A percentile compares a stretch with the other conserved stretches of the same genome.
phyloP scores from a whole-genome alignment of 139 green algal genomes.

The Chlamydomonas applanata region DNA sequence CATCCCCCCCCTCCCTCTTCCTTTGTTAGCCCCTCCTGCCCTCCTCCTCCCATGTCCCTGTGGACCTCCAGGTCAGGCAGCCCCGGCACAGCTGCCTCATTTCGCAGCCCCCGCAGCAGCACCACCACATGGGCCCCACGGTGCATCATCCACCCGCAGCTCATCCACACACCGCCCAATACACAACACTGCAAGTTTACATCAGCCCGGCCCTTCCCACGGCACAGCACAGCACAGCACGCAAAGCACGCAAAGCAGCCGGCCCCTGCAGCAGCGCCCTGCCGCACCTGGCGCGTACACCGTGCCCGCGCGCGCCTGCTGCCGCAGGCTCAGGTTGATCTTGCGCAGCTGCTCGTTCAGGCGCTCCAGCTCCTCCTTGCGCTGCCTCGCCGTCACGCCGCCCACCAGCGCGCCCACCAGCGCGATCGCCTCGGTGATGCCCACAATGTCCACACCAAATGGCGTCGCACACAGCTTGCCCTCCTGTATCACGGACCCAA shows the following conservation, averaged over 20 bases:
- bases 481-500: slow-evolving; percentile 3
- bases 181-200: too few relatives aligned
- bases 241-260: not conserved
- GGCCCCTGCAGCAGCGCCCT: not conserved
- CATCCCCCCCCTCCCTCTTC: too few relatives aligned
- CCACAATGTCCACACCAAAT: slow-evolving; percentile 94
- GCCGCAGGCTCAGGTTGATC: slow-evolving; percentile 87
- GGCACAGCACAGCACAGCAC: not conserved
- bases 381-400: slow-evolving; percentile 69
- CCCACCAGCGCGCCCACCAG: slow-evolving; percentile 49
- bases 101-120: too few relatives aligned
- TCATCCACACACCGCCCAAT: too few relatives aligned
- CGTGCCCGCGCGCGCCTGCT: slow-evolving; percentile 86
- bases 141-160: too few relatives aligned
- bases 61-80: too few relatives aligned
- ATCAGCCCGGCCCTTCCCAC: not conserved
- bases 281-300: slow-evolving; percentile 83
- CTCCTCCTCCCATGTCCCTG: too few relatives aligned
- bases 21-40: too few relatives aligned
- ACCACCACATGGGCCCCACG: too few relatives aligned
- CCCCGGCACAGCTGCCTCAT: too few relatives aligned
- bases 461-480: slow-evolving; percentile 92
- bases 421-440: slow-evolving; percentile 89
- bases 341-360: slow-evolving; percentile 90
- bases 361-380: slow-evolving; percentile 83